Evolutionary conservation across 2,329 filamentous ascomycete genomes (phyloP), one percentile per base, ranked within the genome.

Genomic region (Lachnellula hyalina): DNA sequence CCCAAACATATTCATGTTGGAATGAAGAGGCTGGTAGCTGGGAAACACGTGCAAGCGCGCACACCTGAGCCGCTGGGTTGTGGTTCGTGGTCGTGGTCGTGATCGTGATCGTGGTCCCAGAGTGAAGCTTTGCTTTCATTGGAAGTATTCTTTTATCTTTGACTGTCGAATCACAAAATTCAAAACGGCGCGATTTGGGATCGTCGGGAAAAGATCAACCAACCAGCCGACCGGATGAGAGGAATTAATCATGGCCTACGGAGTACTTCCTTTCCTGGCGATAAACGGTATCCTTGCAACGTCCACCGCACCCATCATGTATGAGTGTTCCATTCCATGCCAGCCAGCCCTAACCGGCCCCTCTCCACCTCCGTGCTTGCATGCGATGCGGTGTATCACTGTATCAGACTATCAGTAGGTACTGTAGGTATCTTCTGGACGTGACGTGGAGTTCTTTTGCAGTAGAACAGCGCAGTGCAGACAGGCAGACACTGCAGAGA

Each of bases 81-180:
- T 34, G 28, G 21, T 23, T 23, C 23, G 5, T 23, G 23, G 23
- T 49, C 17, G 32, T 23, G 17, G 25, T 8, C 14, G 15, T n/a
- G 36, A 1, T 21, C n/a, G 32, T 35, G 28, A 9, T 15, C 14
- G 38, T n/a, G 41, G 9, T 19, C 15, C 9, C 9, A n/a, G 40
- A 49, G n/a, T n/a, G 6, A 11, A 32, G 47, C 47, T 17, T 6
- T 21, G 19, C 19, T 21, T 32, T 32, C 28, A 32, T 32, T 32
- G 28, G 28, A 32, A 11, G 28, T 32, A 32, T 32, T 32, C 8
- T 32, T 9, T 8, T 32, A 32, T 11, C 28, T 32, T 32, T 19
- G 28, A 34, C 34, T 23, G 47, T 35, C 52, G 47, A 54, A 54
- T 54, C 52, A 54, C 19, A 54, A 36, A 54, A 54, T 50, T 44